Base-by-base conservation (phyloP, 495 filamentous ascomycete genomes). In the Evansstolkia leycettana region DNA sequence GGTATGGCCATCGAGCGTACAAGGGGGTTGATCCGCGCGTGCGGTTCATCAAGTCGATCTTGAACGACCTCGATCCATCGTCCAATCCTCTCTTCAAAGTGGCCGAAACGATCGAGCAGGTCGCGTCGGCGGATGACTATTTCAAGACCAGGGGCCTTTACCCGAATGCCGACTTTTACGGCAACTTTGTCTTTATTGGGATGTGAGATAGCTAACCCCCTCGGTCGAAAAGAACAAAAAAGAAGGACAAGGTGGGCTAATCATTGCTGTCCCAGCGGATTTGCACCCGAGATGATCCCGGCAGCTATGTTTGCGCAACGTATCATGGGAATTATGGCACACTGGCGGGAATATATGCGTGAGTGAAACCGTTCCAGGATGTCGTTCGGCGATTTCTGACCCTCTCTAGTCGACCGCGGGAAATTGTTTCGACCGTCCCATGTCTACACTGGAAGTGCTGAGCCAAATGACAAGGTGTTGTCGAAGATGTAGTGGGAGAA, bases 1-100 rank as follows among this genome's bases (percentile, higher is more conserved):
- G 73, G n/a, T 75, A 72, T 38, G 74, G 74, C 4, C 72, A 78
- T 49, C 66, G 73, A 7, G 58, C 70, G 0, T 76, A 75, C 41
- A 66, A 67, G 35, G 65, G 60, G 1, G 53, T 62, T 2, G 73
- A 78, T 36, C 72, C 70, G 7, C 58, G 73, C 5, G 55, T 64
- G 17, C 50, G 44, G 8, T 58, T 60, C 10, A 73, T 75, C 35
- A 55, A 57, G 30, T 48, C 51, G 12, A 62, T 75, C 5, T 40
- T 76, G 0, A 43, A 62, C 11, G 62, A 61, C 35, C 47, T 64
- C 10, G 43, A 54, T 5, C 5, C 14, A n/a, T 5, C 53, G 31
- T 39, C 52, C 37, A 64, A 71, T 31, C 60, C 62, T 0, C 45
- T 75, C 2, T 45, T 74, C 2, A 51, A 68, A 34, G 51, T 75